Percentiles rank a stretch among this genome's conserved stretches.
These are phyloP conservation scores for Fonsecaea pedrosoi DNA, from an alignment of 2,329 filamentous ascomycete species.

Conservation along the genomic window DNA sequence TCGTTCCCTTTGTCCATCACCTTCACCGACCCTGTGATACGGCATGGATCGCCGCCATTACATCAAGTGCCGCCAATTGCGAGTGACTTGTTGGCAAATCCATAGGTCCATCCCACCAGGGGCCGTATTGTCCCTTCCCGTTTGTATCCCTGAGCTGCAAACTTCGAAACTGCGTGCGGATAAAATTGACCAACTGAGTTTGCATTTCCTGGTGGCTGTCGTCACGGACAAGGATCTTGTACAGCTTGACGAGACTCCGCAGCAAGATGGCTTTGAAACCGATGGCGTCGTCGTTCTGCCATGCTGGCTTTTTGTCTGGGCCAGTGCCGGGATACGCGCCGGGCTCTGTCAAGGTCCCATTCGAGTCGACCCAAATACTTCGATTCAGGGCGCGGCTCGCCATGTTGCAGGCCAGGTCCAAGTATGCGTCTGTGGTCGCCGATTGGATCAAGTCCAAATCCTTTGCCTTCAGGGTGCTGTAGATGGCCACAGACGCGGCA, in stretches of 20 bases:
- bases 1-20: not conserved
- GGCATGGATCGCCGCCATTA: conserved; percentile 35
- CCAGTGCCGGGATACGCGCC: conserved; percentile 29
- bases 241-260: conserved; percentile 32
- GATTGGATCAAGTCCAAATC: conserved; percentile 4
- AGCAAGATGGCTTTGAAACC: conserved; percentile 36
- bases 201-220: conserved; percentile 18
- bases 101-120: conserved; percentile 35
- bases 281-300: conserved; percentile 31
- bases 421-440: conserved; percentile 15
- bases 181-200: conserved; percentile 21
- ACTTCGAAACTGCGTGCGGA: conserved; percentile 26
- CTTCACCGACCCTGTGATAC: conserved; percentile 9
- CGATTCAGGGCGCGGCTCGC: conserved; percentile 30
- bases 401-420: conserved; percentile 30
- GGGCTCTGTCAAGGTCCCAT: conserved; percentile 31
- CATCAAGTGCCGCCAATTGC: conserved; percentile 34
- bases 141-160: conserved; percentile 28
- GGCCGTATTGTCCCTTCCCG: conserved; percentile 31
- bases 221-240: conserved; percentile 17
- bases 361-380: conserved; percentile 28
- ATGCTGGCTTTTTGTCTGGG: conserved; percentile 12
- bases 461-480: conserved; percentile 21
- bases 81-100: conserved; percentile 35
- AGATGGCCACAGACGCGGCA: conserved; percentile 29